phyloP scores from a whole-genome alignment of 129 eudicot species.

The Kitagawia praeruptora region DNA sequence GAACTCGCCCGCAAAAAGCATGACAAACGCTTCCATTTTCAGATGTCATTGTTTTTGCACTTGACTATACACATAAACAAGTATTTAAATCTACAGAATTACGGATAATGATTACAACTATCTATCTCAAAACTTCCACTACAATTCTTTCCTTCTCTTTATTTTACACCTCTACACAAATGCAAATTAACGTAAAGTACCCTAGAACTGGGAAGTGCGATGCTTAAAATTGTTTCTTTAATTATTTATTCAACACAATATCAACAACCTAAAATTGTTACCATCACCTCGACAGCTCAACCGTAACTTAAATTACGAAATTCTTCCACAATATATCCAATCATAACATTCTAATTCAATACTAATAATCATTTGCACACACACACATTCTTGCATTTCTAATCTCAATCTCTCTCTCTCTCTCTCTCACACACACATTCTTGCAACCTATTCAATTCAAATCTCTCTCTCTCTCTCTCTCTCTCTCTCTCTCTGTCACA shows the following conservation, averaged over 20 bases:
- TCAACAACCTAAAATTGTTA: neutral
- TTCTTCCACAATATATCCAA: neutral
- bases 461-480: too few species aligned
- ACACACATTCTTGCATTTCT: neutral
- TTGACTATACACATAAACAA: neutral
- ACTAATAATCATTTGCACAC: neutral
- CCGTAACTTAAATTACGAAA: neutral
- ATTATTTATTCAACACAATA: neutral
- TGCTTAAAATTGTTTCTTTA: neutral
- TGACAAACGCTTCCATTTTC: neutral
- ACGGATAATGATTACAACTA: neutral
- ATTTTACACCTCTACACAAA: neutral
- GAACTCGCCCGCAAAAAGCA: neutral
- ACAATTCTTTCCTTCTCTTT: neutral
- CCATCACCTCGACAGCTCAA: neutral
- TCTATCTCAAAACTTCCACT: neutral
- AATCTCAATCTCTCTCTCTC: neutral
- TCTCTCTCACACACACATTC: too few species aligned
- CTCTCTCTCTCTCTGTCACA: neutral
- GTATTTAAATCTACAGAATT: neutral
- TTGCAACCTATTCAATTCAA: too few species aligned
- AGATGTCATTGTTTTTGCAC: neutral
- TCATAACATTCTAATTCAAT: neutral
- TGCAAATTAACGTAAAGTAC: neutral
- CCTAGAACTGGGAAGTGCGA: neutral